phyloP scores from a whole-genome alignment of 2,329 filamentous ascomycete genomes.

The Alternaria dauci region DNA sequence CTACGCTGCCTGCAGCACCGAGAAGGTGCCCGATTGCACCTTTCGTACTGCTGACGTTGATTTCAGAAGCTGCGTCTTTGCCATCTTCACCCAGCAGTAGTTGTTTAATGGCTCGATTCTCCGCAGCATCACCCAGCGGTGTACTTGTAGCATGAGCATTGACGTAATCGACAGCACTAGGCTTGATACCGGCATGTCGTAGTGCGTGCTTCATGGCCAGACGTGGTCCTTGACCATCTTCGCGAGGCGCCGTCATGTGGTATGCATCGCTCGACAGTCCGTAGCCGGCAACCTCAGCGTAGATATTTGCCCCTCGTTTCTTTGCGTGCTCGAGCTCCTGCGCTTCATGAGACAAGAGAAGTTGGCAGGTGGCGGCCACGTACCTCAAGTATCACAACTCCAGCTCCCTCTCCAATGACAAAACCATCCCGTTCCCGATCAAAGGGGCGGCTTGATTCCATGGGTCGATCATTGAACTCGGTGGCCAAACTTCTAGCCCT shows the following conservation, averaged over 20 bases:
- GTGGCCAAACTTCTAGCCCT: constrained; percentile 86
- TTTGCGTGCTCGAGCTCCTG: constrained; percentile 86
- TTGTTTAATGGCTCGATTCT: constrained; percentile 81
- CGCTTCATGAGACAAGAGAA: constrained; percentile 14
- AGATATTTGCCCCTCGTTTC: constrained; percentile 78
- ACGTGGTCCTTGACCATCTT: constrained; percentile 81
- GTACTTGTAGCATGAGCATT: constrained; percentile 97
- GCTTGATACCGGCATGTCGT: constrained; percentile 72
- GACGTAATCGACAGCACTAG: constrained; percentile 82
- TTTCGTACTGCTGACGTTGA: constrained; percentile 93
- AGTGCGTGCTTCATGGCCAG: constrained; percentile 87
- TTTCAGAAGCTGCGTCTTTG: constrained; percentile 64
- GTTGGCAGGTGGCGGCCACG: neutral
- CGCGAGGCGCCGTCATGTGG: constrained; percentile 90
- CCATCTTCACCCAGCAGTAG: constrained; percentile 80
- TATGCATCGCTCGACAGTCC: constrained; percentile 89
- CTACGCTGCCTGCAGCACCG: constrained; percentile 88
- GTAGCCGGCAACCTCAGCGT: constrained; percentile 89
- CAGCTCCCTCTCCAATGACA: constrained; percentile 91
- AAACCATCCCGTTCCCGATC: constrained; percentile 83
- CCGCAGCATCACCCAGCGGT: constrained; percentile 82
- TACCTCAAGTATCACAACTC: constrained; percentile 83
- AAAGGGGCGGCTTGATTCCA: constrained; percentile 82
- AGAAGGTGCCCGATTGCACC: constrained; percentile 91
- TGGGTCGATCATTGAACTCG: constrained; percentile 76